phyloP scores from a whole-genome alignment of 2,329 filamentous ascomycete genomes.

The Fusarium keratoplasticum region DNA sequence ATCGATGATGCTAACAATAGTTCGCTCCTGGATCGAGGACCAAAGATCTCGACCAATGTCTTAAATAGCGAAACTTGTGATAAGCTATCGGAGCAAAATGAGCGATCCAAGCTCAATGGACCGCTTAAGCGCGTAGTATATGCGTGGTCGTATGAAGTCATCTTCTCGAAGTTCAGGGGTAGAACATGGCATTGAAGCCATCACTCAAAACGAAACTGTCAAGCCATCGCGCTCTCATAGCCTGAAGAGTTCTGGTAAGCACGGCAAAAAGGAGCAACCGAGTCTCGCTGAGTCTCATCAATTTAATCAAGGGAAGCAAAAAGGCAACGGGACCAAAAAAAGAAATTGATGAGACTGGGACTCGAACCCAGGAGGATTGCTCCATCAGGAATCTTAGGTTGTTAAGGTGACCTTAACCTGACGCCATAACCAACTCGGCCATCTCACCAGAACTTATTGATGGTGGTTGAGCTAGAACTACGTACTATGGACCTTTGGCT shows the following conservation, averaged over 20 bases:
- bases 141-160: background rate
- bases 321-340: background rate
- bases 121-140: background rate
- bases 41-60: background rate
- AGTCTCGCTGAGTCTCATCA: background rate
- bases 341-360: constrained; percentile 45
- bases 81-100: background rate
- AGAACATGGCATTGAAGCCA: background rate
- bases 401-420: constrained; percentile 47
- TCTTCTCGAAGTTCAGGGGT: background rate
- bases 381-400: constrained; percentile 43
- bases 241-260: background rate
- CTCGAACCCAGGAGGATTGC: constrained; percentile 47
- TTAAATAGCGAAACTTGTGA: background rate
- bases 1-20: background rate
- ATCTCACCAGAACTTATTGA: constrained; percentile 38
- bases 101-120: background rate
- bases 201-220: background rate
- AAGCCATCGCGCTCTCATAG: background rate
- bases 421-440: constrained; percentile 47
- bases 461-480: background rate
- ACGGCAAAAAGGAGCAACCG: background rate
- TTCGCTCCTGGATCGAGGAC: background rate
- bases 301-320: background rate
- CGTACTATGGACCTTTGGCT: background rate